phyloP scores from a whole-genome alignment of 768 basidiomycete genomes.

The Suillus weaverae region DNA sequence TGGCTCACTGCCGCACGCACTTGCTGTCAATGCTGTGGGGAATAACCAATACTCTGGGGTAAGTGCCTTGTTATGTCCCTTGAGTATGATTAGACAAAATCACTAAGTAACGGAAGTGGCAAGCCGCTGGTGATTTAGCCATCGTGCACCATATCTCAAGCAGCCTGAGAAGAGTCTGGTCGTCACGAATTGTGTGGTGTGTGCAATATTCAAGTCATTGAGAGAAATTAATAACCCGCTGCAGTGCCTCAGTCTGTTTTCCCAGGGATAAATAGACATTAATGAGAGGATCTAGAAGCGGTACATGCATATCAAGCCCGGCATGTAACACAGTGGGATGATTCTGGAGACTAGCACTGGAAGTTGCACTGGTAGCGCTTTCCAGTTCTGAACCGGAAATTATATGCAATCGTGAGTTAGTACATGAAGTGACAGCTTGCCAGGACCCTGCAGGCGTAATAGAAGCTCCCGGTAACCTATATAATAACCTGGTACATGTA shows the following conservation, averaged over 20 bases:
- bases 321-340: too few relatives aligned
- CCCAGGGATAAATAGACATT: too few relatives aligned
- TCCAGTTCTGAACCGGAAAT: too few relatives aligned
- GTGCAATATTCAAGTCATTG: not conserved
- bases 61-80: not conserved
- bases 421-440: too few relatives aligned
- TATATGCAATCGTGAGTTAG: too few relatives aligned
- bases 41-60: not conserved
- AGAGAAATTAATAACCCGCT: not conserved
- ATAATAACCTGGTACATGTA: too few relatives aligned
- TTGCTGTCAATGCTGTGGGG: not conserved
- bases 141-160: not conserved
- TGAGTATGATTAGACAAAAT: not conserved
- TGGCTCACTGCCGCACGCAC: not conserved
- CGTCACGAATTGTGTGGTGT: not conserved
- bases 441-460: too few relatives aligned
- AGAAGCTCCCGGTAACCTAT: too few relatives aligned
- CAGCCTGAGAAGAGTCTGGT: not conserved
- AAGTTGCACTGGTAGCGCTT: too few relatives aligned
- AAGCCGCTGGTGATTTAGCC: not conserved
- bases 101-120: not conserved
- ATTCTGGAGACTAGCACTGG: too few relatives aligned
- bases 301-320: too few relatives aligned
- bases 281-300: too few relatives aligned
- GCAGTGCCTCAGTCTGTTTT: not conserved